Percentiles rank a stretch among this genome's conserved stretches.
Evolutionary conservation across 83 land plant genomes (phyloP).

Genomic region (Picea abies): DNA sequence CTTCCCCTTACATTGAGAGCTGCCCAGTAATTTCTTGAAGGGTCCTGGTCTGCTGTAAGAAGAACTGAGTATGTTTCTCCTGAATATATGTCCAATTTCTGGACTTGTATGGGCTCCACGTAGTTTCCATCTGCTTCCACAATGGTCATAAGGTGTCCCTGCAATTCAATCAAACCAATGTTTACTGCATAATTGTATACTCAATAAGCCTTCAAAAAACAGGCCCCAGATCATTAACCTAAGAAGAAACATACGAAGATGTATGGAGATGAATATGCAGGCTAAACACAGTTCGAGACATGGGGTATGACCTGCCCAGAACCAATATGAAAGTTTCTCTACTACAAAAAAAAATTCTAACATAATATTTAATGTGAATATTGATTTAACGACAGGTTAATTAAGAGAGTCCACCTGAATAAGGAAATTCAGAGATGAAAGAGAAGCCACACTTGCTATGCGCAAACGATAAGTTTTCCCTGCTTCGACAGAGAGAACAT

Average conservation of each 20-base stretch:
- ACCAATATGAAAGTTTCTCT: too few relatives aligned
- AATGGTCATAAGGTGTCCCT: constrained; percentile 67
- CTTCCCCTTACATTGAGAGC: constrained; percentile 51
- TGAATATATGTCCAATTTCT: constrained; percentile 68
- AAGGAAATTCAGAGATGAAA: constrained; percentile 78
- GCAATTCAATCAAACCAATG: too few relatives aligned
- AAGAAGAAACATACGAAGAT: too few relatives aligned
- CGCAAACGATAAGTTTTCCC: constrained; percentile 84
- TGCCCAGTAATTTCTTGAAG: constrained; percentile 67
- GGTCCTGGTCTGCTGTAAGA: constrained; percentile 64
- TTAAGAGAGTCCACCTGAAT: constrained; percentile 40
- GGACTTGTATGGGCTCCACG: constrained; percentile 58
- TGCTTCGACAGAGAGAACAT: constrained; percentile 58
- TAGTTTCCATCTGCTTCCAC: constrained; percentile 83
- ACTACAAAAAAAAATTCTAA: too few relatives aligned
- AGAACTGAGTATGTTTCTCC: constrained; percentile 84
- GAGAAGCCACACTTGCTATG: constrained; percentile 73
- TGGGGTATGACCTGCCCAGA: too few relatives aligned
- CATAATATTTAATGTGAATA: too few relatives aligned
- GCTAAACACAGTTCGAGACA: too few relatives aligned
- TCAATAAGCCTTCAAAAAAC: too few relatives aligned
- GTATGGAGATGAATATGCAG: too few relatives aligned
- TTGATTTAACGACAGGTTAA: too few relatives aligned
- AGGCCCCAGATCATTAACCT: too few relatives aligned
- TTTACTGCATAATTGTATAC: too few relatives aligned